Base-by-base conservation (phyloP, 345 rosid species). In the Salix udensis region DNA sequence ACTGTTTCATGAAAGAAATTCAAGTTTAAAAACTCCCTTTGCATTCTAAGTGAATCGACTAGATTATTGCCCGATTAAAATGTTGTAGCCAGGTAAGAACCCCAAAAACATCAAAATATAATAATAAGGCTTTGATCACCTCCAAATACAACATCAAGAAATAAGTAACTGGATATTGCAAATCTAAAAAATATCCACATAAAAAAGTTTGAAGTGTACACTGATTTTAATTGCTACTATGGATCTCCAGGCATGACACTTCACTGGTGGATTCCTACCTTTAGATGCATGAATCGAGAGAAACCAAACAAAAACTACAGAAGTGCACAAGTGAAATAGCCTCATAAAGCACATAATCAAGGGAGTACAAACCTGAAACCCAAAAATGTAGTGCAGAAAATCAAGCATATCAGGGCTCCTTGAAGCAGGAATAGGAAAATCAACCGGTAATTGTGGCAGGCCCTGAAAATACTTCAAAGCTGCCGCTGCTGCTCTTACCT, bases 401-500 rank as follows among this genome's bases (percentile, higher is more conserved):
- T 96, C 98, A 67, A 96, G 84, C 85, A 92, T 84, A 81, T 96
- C 99, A 71, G 87, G 86, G 77, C 62, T 82, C 84, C 99, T 91
- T 55, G 91, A 80, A 16, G 88, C 81, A 7, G 99, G 94, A 82
- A 91, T 58, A 65, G 89, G 67, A 78, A 91, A 91, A 80, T 91
- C 92, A 19, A 71, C 84, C 31, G 98, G 94, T 85, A 96, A 77
- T 44, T 81, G 82, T 40, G 99, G 97, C 82, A 96, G 83, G 70
- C 79, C 97, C 74, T 80, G 76, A 65, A 84, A 90, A 84, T 94
- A 89, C 79, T 88, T 88, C 61, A 96, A 82, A 48, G 91, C 86
- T 77, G 90, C 86, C 65, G 85, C 86, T 61, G 99, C 96, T 39
- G 97, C 98, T 79, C 82, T 91, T 72, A 96, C 98, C 98, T 95